These are phyloP conservation scores for Piloderma croceum DNA, from an alignment of 768 basidiomycete genomes.

Conservation along the genomic window DNA sequence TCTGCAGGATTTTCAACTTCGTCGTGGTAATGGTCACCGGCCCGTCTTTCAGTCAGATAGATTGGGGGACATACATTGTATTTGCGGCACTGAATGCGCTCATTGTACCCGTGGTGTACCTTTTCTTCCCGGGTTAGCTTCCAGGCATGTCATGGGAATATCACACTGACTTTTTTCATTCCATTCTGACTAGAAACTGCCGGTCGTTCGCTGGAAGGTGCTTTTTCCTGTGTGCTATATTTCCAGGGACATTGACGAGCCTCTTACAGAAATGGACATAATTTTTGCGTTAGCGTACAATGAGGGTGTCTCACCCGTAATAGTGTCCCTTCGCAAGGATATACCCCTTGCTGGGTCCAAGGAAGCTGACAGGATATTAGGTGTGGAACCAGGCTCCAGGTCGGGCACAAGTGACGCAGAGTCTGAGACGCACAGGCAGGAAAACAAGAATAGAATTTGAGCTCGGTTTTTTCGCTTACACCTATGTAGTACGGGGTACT, in stretches of 20 bases:
- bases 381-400: slow-evolving; percentile 14
- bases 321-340: slow-evolving; percentile 39
- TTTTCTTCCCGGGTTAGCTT: slow-evolving; percentile 59
- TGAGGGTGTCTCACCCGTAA: slow-evolving; percentile 39
- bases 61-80: slow-evolving; percentile 57
- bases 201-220: slow-evolving; percentile 51
- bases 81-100: slow-evolving; percentile 54
- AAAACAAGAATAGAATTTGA: too few species aligned
- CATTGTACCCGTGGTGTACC: slow-evolving; percentile 51
- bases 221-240: too few species aligned
- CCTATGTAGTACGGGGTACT: too few species aligned
- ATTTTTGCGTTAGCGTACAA: slow-evolving; percentile 41
- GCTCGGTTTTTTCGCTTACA: too few species aligned
- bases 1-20: slow-evolving; percentile 1
- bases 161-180: too few species aligned
- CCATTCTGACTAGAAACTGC: too few species aligned
- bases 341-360: slow-evolving; percentile 39
- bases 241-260: background rate
- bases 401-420: background rate
- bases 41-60: slow-evolving; percentile 51
- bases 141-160: too few species aligned
- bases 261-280: slow-evolving; percentile 37
- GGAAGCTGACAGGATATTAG: slow-evolving; percentile 40
- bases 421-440: too few species aligned
- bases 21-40: slow-evolving; percentile 56